Evolutionary conservation across 306 rosid genomes (phyloP).

Genomic region (Medicago ruthenica): DNA sequence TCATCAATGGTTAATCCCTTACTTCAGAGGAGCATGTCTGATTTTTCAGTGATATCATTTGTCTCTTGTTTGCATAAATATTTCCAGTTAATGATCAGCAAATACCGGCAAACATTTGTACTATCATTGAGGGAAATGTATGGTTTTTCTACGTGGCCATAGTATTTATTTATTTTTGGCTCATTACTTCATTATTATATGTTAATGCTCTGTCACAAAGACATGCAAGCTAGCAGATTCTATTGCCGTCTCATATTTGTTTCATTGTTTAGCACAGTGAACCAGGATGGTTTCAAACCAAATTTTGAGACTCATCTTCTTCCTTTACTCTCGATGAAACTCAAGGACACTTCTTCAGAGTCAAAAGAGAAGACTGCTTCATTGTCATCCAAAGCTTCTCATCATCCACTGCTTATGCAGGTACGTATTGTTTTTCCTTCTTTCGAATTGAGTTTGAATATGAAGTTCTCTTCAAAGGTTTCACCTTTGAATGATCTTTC

Average conservation of each 20-base stretch:
- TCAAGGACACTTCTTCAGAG: slow-evolving; percentile 63
- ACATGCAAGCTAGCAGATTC: slow-evolving; percentile 38
- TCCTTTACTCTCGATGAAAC: slow-evolving; percentile 82
- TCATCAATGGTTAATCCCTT: background rate
- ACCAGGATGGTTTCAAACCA: slow-evolving; percentile 94
- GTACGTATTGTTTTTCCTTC: slow-evolving; percentile 46
- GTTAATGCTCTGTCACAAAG: slow-evolving; percentile 22
- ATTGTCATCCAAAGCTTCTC: slow-evolving; percentile 61
- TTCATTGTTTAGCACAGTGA: slow-evolving; percentile 80
- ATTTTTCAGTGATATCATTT: background rate
- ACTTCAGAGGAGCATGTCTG: background rate
- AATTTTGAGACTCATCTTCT: slow-evolving; percentile 88
- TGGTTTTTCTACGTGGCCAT: slow-evolving; percentile 13
- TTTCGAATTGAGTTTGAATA: slow-evolving; percentile 27
- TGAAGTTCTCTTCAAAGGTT: slow-evolving; percentile 21
- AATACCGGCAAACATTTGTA: background rate
- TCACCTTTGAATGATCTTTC: slow-evolving; percentile 26
- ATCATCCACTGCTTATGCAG: slow-evolving; percentile 81
- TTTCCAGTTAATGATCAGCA: background rate
- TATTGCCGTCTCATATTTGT: slow-evolving; percentile 38
- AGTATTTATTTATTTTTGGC: background rate
- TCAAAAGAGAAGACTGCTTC: slow-evolving; percentile 62
- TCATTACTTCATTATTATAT: background rate
- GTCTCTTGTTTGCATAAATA: background rate
- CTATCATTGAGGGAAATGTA: background rate